Conservation (phyloP, 805 yeast species). For the Barnettozyma botsteinii region DNA sequence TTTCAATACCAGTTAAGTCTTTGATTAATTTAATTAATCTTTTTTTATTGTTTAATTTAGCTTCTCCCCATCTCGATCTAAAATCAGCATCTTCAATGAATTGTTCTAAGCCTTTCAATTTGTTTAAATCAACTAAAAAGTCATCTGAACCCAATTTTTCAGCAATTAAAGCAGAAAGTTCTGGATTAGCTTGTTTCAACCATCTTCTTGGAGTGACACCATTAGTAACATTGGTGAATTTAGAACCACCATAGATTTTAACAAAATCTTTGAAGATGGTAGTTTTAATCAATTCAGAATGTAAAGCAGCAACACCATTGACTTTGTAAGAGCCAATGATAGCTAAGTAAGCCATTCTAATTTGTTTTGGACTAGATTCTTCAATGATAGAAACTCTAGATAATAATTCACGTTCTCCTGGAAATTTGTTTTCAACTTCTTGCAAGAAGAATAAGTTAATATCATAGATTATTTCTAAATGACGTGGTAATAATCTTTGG, state of each 20-base stretch:
- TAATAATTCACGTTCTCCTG: conserved; percentile 58
- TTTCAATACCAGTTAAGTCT: conserved; percentile 45
- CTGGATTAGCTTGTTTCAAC: conserved; percentile 91
- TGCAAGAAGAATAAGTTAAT: conserved; percentile 77
- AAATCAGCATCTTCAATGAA: conserved; percentile 65
- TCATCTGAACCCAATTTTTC: conserved; percentile 64
- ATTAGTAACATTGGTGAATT: conserved; percentile 87
- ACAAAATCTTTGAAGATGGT: conserved; percentile 91
- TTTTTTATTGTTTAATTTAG: conserved; percentile 65
- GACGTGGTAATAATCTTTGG: conserved; percentile 80
- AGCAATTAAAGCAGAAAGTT: conserved; percentile 65
- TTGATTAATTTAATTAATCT: conserved; percentile 64
- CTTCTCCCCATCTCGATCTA: conserved; percentile 61
- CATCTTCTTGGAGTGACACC: conserved; percentile 97
- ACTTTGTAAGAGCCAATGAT: conserved; percentile 89
- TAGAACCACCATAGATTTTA: conserved; percentile 69
- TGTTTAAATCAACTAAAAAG: conserved; percentile 61
- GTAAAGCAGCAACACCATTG: conserved; percentile 94
- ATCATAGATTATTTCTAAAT: conserved; percentile 82
- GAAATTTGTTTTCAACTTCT: conserved; percentile 68
- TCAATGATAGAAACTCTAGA: conserved; percentile 77
- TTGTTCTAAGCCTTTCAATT: conserved; percentile 60
- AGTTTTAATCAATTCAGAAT: conserved; percentile 83
- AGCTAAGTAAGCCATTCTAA: conserved; percentile 90
- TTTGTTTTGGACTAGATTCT: conserved; percentile 73